Percentiles rank a stretch among this genome's conserved stretches.
Conservation (phyloP, 2,329 filamentous ascomycete genomes). For the Neonectria sp. region DNA sequence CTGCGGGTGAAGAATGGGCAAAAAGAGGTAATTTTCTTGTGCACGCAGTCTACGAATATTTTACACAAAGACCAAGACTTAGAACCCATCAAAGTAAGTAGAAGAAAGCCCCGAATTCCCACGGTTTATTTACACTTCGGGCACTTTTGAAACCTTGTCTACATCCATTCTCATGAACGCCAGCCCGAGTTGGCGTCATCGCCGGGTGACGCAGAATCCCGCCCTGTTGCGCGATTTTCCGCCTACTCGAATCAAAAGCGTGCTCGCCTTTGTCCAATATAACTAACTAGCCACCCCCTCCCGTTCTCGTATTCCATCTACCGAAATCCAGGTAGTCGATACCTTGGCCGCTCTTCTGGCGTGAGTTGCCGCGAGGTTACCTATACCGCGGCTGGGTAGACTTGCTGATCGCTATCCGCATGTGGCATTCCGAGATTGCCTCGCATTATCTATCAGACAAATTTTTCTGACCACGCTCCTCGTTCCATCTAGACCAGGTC, state of each 20-base stretch:
- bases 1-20: not conserved
- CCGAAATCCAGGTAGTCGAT: not conserved
- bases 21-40: no score
- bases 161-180: not conserved
- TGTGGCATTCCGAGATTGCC: slow-evolving; percentile 8
- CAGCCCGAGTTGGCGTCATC: slow-evolving; percentile 4
- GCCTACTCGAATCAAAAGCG: slow-evolving; percentile 9
- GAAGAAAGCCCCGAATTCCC: not conserved
- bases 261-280: no score
- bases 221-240: slow-evolving; percentile 5
- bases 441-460: not conserved
- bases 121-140: not conserved
- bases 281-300: slow-evolving; percentile 4
- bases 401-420: not conserved
- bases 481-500: not conserved
- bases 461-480: not conserved
- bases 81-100: not conserved
- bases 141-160: not conserved
- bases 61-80: not conserved
- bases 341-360: not conserved
- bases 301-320: not conserved
- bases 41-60: not conserved
- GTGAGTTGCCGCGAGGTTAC: not conserved
- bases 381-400: not conserved
- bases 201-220: not conserved